Conservation (phyloP, 306 rosid genomes). For the Mimosa pudica region DNA sequence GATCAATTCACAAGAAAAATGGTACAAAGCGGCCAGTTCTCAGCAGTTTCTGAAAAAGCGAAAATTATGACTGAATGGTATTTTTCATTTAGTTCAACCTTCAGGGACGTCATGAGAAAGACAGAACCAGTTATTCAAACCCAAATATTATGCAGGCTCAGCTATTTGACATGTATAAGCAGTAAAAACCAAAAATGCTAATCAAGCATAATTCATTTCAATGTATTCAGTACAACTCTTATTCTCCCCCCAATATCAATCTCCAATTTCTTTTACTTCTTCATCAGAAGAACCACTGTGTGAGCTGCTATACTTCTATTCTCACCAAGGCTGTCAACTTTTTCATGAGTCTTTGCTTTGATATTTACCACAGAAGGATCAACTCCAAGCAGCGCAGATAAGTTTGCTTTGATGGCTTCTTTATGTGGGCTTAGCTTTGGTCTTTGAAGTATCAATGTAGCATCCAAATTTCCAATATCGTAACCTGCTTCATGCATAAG, state of each 20-base stretch:
- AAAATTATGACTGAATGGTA: background rate
- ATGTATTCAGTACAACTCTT: conserved; percentile 20
- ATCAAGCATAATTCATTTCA: conserved; percentile 7
- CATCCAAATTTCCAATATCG: conserved; percentile 88
- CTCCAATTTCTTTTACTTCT: conserved; percentile 46
- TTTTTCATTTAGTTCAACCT: background rate
- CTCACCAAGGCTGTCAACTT: conserved; percentile 96
- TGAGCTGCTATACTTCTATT: conserved; percentile 97
- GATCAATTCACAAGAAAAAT: background rate
- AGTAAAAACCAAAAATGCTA: conserved; percentile 16
- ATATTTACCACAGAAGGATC: conserved; percentile 86
- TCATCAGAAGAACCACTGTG: conserved; percentile 94
- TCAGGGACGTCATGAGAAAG: background rate
- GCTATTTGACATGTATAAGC: conserved; percentile 12
- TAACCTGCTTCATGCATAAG: conserved; percentile 93
- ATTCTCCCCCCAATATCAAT: conserved; percentile 4
- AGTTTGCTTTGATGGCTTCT: conserved; percentile 82
- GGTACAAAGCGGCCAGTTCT: background rate
- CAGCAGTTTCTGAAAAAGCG: background rate
- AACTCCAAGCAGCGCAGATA: conserved; percentile 84
- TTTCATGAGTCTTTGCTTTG: conserved; percentile 97
- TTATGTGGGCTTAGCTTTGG: conserved; percentile 96
- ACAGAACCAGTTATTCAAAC: conserved; percentile 8
- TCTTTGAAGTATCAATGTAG: conserved; percentile 90
- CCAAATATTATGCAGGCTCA: conserved; percentile 2